Percentiles rank a stretch among this genome's conserved stretches.
Conservation (phyloP, 139 green algal genomes). For the Penium margaritaceum region DNA sequence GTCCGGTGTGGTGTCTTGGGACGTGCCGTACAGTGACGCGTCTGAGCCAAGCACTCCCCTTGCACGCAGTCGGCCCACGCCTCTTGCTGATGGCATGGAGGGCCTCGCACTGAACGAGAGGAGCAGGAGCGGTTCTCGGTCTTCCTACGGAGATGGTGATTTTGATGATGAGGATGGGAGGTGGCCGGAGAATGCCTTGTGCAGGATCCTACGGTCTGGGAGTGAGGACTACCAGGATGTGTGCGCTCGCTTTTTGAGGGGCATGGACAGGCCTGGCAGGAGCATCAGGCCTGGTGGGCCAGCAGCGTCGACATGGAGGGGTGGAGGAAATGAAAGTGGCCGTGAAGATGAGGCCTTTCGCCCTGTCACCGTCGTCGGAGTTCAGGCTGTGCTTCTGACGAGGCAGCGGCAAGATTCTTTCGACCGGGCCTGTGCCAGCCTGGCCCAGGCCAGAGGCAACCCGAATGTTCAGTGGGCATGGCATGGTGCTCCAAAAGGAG, state of each 20-base stretch:
- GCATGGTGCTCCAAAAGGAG: constrained; percentile 28
- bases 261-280: constrained; percentile 8
- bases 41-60: too few species aligned
- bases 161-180: too few species aligned
- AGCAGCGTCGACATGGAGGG: too few species aligned
- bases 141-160: too few species aligned
- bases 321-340: background rate
- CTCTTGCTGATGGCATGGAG: too few species aligned
- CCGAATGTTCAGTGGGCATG: constrained; percentile 33
- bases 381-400: constrained; percentile 4
- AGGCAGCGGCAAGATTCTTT: too few species aligned
- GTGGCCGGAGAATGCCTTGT: background rate
- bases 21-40: too few species aligned
- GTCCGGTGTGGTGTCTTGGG: too few species aligned
- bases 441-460: constrained; percentile 2
- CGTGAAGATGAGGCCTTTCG: background rate
- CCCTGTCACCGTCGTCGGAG: constrained; percentile 8
- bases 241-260: background rate
- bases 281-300: too few species aligned
- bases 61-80: background rate
- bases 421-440: too few species aligned
- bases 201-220: background rate
- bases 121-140: too few species aligned
- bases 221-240: constrained; percentile 6
- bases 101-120: too few species aligned